Evolutionary conservation across 1,284 basidiomycete species (phyloP).

Genomic region (Grifola frondosa): DNA sequence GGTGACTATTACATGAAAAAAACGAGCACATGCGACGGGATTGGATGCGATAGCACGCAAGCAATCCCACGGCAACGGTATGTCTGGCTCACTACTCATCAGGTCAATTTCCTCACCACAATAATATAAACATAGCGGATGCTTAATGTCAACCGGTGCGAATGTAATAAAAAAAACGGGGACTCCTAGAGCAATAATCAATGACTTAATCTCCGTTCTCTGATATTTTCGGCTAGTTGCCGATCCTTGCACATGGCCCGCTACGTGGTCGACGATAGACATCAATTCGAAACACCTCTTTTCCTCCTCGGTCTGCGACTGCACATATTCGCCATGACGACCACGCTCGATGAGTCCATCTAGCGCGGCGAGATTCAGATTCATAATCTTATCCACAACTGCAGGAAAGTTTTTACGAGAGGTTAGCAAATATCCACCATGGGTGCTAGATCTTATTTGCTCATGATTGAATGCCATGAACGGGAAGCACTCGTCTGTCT

Average conservation of each 20-base stretch:
- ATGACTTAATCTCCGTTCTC: no score
- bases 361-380: background rate
- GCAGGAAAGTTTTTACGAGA: background rate
- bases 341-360: background rate
- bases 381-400: background rate
- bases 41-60: conserved; percentile 3
- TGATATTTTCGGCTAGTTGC: no score
- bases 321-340: background rate
- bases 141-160: no score
- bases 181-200: no score
- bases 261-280: background rate
- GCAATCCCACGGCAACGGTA: background rate
- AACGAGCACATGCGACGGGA: conserved; percentile 11
- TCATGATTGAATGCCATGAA: conserved; percentile 1
- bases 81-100: background rate
- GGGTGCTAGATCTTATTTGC: background rate
- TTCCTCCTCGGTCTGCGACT: background rate
- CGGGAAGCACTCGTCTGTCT: background rate
- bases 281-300: background rate
- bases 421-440: background rate
- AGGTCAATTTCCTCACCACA: conserved; percentile 8
- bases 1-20: conserved; percentile 9
- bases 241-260: conserved; percentile 1
- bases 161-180: no score
- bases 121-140: conserved; percentile 8